Evolutionary conservation across 768 basidiomycete species (phyloP), one percentile per base, ranked within the genome.

Genomic region (Termitomyces sp.): DNA sequence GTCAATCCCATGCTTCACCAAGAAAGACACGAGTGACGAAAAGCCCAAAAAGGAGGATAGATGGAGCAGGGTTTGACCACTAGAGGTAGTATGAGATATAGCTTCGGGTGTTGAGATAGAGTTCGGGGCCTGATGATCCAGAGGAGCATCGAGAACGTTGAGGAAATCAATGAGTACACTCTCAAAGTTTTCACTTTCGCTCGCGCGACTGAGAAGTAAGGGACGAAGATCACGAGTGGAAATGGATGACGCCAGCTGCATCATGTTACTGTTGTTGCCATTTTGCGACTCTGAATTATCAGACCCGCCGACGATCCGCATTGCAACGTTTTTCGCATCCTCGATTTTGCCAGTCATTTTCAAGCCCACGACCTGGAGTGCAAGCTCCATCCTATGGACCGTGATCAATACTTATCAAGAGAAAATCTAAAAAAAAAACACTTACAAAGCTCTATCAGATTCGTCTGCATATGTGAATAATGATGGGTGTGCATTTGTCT

Each of bases 301-400:
- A n/a, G 86, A 78, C 58, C 80, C 88, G 42, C 91, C 90, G 35
- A 97, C 92, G 65, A 97, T 97, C 35, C 94, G 84, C 84, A 95
- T 88, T 15, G 95, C 95, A 40, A 97, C 91, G 60, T 94, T 91
- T 73, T 92, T 90, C 2, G 95, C 94, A 57, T 95, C 92, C 67
- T 96, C 94, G 33, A 96, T 88, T 69, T 94, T 91, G 52, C 95
- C 95, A 0, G 94, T 96, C 92, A 97, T 96, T 78, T 96, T 95
- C 64, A 97, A 78, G 0, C 96, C 96, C 18, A 98, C 94, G 15
- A 96, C 94, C 70, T 96, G 94, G 4, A 98, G 79, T 55, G 95
- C 95, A 57, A 97, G 84, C 72, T 96, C 96, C 93, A 98, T 96
- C 65, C 93, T 96, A 67, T 33, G 16, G 67, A 63, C 40, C 20